Evolutionary conservation across 371 early-diverging fungal genomes (phyloP).

Genomic region (Actinomortierella wolfii): DNA sequence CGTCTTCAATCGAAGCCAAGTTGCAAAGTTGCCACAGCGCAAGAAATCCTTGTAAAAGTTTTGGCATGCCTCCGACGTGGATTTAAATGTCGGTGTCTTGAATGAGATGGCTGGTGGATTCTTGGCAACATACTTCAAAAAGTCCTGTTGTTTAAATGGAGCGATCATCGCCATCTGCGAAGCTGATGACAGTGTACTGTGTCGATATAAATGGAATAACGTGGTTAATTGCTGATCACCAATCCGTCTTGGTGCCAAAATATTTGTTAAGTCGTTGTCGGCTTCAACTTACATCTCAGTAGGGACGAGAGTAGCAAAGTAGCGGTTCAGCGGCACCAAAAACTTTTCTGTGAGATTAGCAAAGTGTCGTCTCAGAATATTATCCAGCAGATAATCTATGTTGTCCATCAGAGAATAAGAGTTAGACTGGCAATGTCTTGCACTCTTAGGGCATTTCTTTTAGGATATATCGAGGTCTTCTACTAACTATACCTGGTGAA

Average conservation of each 20-base stretch:
- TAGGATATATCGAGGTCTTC: too few species aligned
- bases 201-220: slow-evolving; percentile 14
- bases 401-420: not conserved
- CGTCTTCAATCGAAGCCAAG: slow-evolving; percentile 90
- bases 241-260: too few species aligned
- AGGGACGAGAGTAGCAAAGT: slow-evolving; percentile 88
- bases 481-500: slow-evolving; percentile 64
- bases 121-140: slow-evolving; percentile 34
- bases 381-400: slow-evolving; percentile 74
- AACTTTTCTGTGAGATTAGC: slow-evolving; percentile 92
- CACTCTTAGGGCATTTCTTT: not conserved
- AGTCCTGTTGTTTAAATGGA: slow-evolving; percentile 45
- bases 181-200: slow-evolving; percentile 37
- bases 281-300: slow-evolving; percentile 54
- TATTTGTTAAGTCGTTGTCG: too few species aligned
- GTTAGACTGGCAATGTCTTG: not conserved
- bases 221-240: too few species aligned
- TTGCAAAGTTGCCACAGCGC: slow-evolving; percentile 93
- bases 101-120: slow-evolving; percentile 41
- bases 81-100: slow-evolving; percentile 44
- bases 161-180: slow-evolving; percentile 46
- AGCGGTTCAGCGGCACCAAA: slow-evolving; percentile 91
- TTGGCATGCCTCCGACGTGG: slow-evolving; percentile 47
- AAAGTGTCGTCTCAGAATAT: slow-evolving; percentile 91
- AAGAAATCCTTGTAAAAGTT: slow-evolving; percentile 89